These are phyloP conservation scores for Aurantiochytrium sp. DNA, from an alignment of 108 stramenopile species.

Conservation along the genomic window DNA sequence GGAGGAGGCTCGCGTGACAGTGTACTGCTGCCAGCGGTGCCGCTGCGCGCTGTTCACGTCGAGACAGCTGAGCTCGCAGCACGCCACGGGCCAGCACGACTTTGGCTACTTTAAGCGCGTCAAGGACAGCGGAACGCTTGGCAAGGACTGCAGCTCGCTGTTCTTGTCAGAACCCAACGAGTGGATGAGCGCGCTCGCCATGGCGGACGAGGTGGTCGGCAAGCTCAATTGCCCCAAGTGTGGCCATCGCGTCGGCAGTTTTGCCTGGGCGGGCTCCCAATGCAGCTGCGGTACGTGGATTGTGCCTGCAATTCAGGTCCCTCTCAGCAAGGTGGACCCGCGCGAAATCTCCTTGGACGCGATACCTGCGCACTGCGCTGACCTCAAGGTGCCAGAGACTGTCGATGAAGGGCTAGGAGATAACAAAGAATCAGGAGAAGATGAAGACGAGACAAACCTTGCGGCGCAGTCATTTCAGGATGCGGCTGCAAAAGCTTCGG, in stretches of 20 bases:
- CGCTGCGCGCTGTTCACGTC: neutral
- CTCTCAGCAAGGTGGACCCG: neutral
- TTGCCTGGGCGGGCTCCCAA: neutral
- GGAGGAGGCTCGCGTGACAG: neutral
- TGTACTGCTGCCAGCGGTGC: conserved; percentile 11
- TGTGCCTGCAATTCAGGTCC: neutral
- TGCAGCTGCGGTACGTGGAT: conserved; percentile 21
- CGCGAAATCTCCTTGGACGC: neutral
- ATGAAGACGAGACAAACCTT: neutral
- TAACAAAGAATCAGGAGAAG: neutral
- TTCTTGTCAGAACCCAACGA: conserved; percentile 8
- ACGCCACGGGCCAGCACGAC: neutral
- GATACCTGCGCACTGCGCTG: neutral
- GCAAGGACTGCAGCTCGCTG: neutral
- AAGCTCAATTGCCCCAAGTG: conserved; percentile 3
- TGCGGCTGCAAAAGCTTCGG: neutral
- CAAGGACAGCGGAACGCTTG: neutral
- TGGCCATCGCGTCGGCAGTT: neutral
- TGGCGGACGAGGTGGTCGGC: neutral
- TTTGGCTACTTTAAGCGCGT: neutral
- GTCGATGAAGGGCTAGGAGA: neutral
- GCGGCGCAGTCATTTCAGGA: neutral
- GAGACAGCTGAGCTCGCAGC: neutral
- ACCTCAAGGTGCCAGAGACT: neutral
- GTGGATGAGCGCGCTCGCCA: neutral